Base-by-base conservation (phyloP, 176 grass and related monocot species). In the Otatea glauca region DNA sequence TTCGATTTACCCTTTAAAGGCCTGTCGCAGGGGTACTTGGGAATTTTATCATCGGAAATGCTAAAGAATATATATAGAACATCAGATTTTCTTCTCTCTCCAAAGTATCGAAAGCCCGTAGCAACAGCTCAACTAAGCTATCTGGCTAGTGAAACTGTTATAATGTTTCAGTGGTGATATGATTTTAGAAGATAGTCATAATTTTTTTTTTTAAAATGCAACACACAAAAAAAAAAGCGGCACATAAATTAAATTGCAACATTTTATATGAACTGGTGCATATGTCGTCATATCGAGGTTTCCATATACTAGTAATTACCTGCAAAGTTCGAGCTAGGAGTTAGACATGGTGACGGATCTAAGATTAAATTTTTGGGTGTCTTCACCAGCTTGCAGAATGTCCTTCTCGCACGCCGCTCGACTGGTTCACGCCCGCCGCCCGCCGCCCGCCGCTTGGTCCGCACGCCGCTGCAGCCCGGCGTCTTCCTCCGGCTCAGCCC, bases 1-100 rank as follows among this genome's bases (percentile, higher is more conserved):
- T 7, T 75, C 21, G 41, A 18, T 68, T 80, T 81, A 53, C 69
- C 29, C 68, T 41, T 51, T 72, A 29, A 79, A 86, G 75, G 43
- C 65, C 84, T 63, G 84, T 25, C 67, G 42, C 66, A 86, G 66
- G 55, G 32, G 15, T 53, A 53, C 32, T 7, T 53, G 34, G 3
- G 21, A 53, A 17, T 50, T 83, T 39, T 74, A 41, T 41, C 27
- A 63, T 37, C 6, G 6, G 4, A 74, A 73, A 48, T 47, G 68
- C 43, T 16, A 3, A 24, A 17, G 4, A 20, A 65, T 5, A 34
- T 7, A 43, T 74, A 43, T 74, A 9, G 41, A 15, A 35, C 24
- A 48, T 34, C 43, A 83, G 4, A 38, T 35, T 32, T 34, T 9
- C 20, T 6, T 59, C 8, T 21, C 45, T 48, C 45, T 48, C 45